A percentile compares a stretch with the other conserved stretches of the same genome.
phyloP scores from a whole-genome alignment of 164 flowering plant genomes.

The Tetrastigma voinierianum region DNA sequence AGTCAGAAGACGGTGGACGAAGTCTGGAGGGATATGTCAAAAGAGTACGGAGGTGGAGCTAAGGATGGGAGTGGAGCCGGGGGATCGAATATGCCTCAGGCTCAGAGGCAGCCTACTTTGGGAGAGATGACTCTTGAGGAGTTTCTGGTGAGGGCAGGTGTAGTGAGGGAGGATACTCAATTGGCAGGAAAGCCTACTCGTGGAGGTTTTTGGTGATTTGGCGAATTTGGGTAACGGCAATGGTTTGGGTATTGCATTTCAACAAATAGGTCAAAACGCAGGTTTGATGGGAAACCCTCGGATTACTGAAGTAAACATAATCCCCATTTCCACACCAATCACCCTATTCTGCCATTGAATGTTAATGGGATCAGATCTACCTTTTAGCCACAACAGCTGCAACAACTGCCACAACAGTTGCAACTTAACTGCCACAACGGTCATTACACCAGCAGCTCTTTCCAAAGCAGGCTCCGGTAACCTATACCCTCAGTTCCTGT shows the following conservation, averaged over 20 bases:
- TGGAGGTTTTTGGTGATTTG: constrained; percentile 31
- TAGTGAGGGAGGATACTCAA: constrained; percentile 64
- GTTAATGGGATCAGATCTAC: constrained; percentile 50
- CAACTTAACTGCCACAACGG: constrained; percentile 22
- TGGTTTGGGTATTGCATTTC: constrained; percentile 42
- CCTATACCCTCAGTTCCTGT: constrained; percentile 41
- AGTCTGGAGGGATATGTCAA: constrained; percentile 59
- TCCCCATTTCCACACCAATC: constrained; percentile 34
- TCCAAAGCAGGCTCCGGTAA: constrained; percentile 36
- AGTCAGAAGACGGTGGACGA: constrained; percentile 76
- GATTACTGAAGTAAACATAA: constrained; percentile 27
- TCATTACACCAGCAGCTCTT: constrained; percentile 12
- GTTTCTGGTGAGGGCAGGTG: constrained; percentile 74
- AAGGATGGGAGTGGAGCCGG: constrained; percentile 13
- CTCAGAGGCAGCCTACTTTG: constrained; percentile 64
- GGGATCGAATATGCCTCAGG: constrained; percentile 31
- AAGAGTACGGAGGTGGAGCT: constrained; percentile 27
- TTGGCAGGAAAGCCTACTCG: constrained; percentile 20
- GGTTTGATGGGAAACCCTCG: constrained; percentile 32
- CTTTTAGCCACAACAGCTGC: constrained; percentile 25
- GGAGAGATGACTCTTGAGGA: constrained; percentile 82
- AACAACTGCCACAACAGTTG: constrained; percentile 30
- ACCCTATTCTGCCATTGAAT: constrained; percentile 45
- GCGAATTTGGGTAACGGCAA: constrained; percentile 15
- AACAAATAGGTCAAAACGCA: constrained; percentile 19